Evolutionary conservation across 1,139 yeast genomes (phyloP), one percentile per base, ranked within the genome.

Genomic region (Hemisphaericaspora xylanilytica): DNA sequence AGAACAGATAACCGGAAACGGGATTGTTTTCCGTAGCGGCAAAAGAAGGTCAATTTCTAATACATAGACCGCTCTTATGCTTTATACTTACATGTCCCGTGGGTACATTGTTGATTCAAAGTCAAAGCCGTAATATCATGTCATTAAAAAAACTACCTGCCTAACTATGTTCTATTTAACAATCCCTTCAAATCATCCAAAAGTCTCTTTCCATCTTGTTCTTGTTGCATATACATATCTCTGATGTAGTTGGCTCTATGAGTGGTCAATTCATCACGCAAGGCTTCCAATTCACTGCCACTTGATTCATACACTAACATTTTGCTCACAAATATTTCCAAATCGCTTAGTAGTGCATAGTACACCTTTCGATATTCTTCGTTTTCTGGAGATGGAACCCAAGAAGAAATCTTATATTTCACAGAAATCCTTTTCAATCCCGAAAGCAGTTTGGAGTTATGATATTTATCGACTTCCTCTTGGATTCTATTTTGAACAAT

Each of bases 391-490:
- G 34, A 33, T n/a, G 47, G 50, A 4, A 52, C 48, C 16, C 59
- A 44, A 1, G 45, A 42, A 41, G 59, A 59, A 3, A 66, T 35
- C 40, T 59, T 60, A 48, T 58, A 51, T 43, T 59, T 63, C 33
- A 61, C 55, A 1, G 72, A 64, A 9, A 66, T 40, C 37, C 52
- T 56, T 43, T 65, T 65, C 35, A 67, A 51, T 4, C 47, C 43
- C 3, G 67, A 58, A 11, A 63, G 46, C 3, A 58, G 41, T 13
- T 43, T 36, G 4, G 63, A 53, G 12, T 35, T 30, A 7, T 42
- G 44, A 15, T 28, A 25, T 4, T 14, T 29, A 3, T 30, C 33
- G 25, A 51, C 37, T 31, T 50, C 58, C 1, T 35, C 33, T 5
- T 35, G 24, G 4, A 58, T 50, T 6, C 39, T 42, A 4, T 33